A percentile compares a stretch with the other conserved stretches of the same genome.
These are phyloP conservation scores for Coccinonectria pachysandricola DNA, from an alignment of 2,329 filamentous ascomycete genomes.

Conservation along the genomic window DNA sequence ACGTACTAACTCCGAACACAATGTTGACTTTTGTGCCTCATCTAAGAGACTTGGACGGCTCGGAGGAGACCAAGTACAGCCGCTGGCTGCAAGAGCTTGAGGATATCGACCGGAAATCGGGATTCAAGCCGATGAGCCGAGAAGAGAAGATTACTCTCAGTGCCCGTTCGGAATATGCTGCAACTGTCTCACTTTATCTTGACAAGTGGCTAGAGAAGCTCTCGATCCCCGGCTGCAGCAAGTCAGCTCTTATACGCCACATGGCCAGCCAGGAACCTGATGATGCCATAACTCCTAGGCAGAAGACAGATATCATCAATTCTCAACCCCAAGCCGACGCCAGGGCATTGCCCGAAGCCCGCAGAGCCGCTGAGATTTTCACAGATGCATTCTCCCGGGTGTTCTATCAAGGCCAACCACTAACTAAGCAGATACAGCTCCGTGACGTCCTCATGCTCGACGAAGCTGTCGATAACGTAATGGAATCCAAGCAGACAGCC, in stretches of 20 bases:
- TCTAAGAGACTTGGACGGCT: slow-evolving; percentile 44
- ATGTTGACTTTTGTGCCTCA: slow-evolving; percentile 52
- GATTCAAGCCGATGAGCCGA: slow-evolving; percentile 44
- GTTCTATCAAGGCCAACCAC: slow-evolving; percentile 29
- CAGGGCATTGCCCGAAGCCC: slow-evolving; percentile 30
- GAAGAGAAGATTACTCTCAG: slow-evolving; percentile 40
- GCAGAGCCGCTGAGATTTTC: slow-evolving; percentile 37
- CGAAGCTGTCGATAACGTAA: slow-evolving; percentile 41
- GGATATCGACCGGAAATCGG: slow-evolving; percentile 46
- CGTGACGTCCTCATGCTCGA: slow-evolving; percentile 43
- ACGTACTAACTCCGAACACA: slow-evolving; percentile 49
- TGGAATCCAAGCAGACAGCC: slow-evolving; percentile 43
- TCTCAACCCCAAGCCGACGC: slow-evolving; percentile 33
- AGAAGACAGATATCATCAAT: slow-evolving; percentile 41
- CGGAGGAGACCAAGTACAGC: slow-evolving; percentile 46
- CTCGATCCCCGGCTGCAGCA: slow-evolving; percentile 40
- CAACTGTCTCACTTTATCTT: slow-evolving; percentile 41
- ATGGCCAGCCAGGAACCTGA: slow-evolving; percentile 40
- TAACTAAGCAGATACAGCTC: slow-evolving; percentile 33
- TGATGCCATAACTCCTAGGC: slow-evolving; percentile 41
- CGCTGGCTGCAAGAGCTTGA: slow-evolving; percentile 48
- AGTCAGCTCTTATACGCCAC: slow-evolving; percentile 40
- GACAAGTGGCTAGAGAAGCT: slow-evolving; percentile 43
- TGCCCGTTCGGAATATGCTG: slow-evolving; percentile 40
- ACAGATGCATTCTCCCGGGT: slow-evolving; percentile 47